Conservation (phyloP, 768 basidiomycete genomes). For the Lyophyllum shimeji region DNA sequence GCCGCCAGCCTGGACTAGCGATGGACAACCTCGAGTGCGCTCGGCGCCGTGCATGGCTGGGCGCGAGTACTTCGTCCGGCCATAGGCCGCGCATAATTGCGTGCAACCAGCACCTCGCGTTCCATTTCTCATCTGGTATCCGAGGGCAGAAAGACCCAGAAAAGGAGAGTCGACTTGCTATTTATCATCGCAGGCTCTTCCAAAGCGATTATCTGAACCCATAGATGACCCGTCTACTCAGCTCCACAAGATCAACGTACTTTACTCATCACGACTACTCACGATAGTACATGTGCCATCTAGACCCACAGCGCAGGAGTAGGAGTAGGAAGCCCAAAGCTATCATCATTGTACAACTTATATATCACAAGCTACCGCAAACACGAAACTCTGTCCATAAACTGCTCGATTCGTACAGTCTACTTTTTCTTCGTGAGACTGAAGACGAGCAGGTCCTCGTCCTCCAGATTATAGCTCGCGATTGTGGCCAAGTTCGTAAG, state of each 20-base stretch:
- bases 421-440: constrained; percentile 72
- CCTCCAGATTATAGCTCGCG: constrained; percentile 87
- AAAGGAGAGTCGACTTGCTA: not conserved
- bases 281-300: not conserved
- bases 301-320: not conserved
- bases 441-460: constrained; percentile 81
- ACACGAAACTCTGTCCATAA: not conserved
- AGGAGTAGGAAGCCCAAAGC: not conserved
- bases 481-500: constrained; percentile 85
- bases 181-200: not conserved
- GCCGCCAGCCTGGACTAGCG: constrained; percentile 13
- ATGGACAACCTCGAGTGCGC: constrained; percentile 14
- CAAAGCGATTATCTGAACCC: not conserved
- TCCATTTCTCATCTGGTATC: constrained; percentile 13
- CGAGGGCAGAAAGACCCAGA: constrained; percentile 21
- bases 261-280: not conserved
- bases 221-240: not conserved
- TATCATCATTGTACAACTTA: constrained; percentile 5
- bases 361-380: not conserved
- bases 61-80: constrained; percentile 2
- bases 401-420: constrained; percentile 4
- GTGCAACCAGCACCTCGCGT: not conserved
- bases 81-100: not conserved
- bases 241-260: not conserved
- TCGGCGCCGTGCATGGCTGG: constrained; percentile 18